Base-by-base conservation (phyloP, 345 rosid species). In the Syzygium jambos region DNA sequence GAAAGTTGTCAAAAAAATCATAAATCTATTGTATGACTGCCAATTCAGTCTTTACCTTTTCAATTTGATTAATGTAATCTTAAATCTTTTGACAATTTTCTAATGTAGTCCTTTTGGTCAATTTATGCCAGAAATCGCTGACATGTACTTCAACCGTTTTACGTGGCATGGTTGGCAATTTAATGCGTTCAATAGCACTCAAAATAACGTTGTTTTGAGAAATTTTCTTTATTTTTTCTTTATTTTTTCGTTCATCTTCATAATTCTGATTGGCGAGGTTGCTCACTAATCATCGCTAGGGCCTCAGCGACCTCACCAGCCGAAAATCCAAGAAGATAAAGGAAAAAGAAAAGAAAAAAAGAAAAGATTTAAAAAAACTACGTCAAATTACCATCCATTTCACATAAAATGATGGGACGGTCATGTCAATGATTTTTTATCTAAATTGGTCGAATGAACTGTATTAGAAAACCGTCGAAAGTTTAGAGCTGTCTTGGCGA, bases 381-480 rank as follows among this genome's bases (percentile, higher is more conserved):
- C 19, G 2, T 65, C 4, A 16, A 65, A 65, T 65, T 4, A 1
- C 8, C 0, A 0, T 1, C 1, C 22, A 4, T 65, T 65, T 4
- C 43, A 30, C 22, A 6, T 30, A 30, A 19, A 22, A 30, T 30
- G 11, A 65, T 0, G 2, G 6, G 1, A 65, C 9, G 0, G 1
- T 30, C 10, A 15, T 1, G 1, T 68, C 2, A 30, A 0, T 0
- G 3, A 1, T 68, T 34, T 9, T 16, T 1, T 0, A 4, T 5
- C 1, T 16, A 16, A 65, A 68, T 68, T 65, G 41, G 13, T 5
- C 1, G 0, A 1, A 30, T 30, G 77, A 19, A 29, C 2, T 65
- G 3, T 65, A 30, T 14, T 63, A 2, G 4, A 15, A 65, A 63
- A 15, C 1, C 4, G 5, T 29, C 7, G 7, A 14, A 7, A 63